Evolutionary conservation across 2,329 filamentous ascomycete genomes (phyloP), one percentile per base, ranked within the genome.

Genomic region (Coleophoma crateriformis): DNA sequence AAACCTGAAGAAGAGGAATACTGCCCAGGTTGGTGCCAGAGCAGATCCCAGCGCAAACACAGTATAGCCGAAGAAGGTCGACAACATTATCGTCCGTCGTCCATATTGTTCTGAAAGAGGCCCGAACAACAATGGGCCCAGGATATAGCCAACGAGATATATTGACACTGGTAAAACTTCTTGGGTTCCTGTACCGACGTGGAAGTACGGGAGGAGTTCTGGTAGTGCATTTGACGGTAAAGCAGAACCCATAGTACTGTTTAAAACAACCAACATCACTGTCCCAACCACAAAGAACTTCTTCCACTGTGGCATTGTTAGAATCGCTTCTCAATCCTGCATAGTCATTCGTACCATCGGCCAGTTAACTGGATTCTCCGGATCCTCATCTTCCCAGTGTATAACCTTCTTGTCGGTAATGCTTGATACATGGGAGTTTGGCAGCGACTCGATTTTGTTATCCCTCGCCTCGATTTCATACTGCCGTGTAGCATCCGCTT

Each of bases 1-100:
- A 62, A 85, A 83, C 2, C 83, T 74, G 12, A 83, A 71, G 2
- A 85, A 76, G 57, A 87, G 71, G 4, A 90, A 70, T 0, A 81
- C 79, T 0, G 77, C 65, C 51, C 81, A 86, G 63, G 81, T 86
- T 33, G 76, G 67, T 4, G 80, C 78, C 0, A 88, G 64, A 0
- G 82, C 81, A 0, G 82, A 79, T 0, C 84, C 84, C 43, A 88
- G 75, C 3, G 77, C 80, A 10, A 88, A 68, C 50, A 87, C 73
- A 43, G 85, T 81, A 60, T 87, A 89, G 27, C 86, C 70, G 50
- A 79, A 77, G 67, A 88, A 85, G 5, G 84, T 83, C 56, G 78
- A 65, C 33, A 85, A 78, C 81, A 34, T 79, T 61, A 84, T 69
- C 5, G 76, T 77, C 51, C 75, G 69, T 13, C 83, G 72, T 8